A percentile compares a stretch with the other conserved stretches of the same genome.
These are phyloP conservation scores for Exophiala alcalophila DNA, from an alignment of 2,329 filamentous ascomycete species.

Conservation along the genomic window DNA sequence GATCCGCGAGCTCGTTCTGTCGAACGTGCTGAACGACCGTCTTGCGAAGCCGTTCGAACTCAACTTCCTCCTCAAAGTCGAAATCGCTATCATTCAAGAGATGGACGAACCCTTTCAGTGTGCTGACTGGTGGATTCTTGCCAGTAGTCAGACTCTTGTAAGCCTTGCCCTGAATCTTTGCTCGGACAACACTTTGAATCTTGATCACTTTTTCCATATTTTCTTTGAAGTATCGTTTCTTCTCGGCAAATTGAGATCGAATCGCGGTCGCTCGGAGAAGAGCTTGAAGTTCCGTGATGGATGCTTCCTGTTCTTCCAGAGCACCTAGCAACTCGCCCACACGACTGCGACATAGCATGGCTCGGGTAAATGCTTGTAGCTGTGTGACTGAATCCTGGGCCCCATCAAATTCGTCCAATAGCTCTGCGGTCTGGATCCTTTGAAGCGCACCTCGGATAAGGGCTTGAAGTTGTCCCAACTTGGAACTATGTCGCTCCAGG, in stretches of 20 bases:
- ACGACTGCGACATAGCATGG: slow-evolving; percentile 71
- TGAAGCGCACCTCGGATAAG: slow-evolving; percentile 42
- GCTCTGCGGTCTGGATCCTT: slow-evolving; percentile 41
- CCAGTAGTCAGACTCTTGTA: slow-evolving; percentile 96
- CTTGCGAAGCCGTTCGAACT: slow-evolving; percentile 92
- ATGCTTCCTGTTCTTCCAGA: slow-evolving; percentile 79
- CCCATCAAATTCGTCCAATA: slow-evolving; percentile 68
- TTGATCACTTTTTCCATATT: slow-evolving; percentile 99
- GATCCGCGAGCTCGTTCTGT: slow-evolving; percentile 94
- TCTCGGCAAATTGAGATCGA: slow-evolving; percentile 73
- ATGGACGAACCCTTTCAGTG: slow-evolving; percentile 97
- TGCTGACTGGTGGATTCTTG: slow-evolving; percentile 93
- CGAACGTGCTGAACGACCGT: slow-evolving; percentile 95
- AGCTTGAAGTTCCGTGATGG: slow-evolving; percentile 71
- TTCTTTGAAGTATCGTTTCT: slow-evolving; percentile 82
- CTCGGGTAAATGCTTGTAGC: slow-evolving; percentile 73
- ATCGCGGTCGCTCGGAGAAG: slow-evolving; percentile 70
- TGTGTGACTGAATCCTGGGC: slow-evolving; percentile 64
- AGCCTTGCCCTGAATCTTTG: slow-evolving; percentile 91
- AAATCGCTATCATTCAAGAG: slow-evolving; percentile 97
- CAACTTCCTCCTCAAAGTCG: slow-evolving; percentile 97
- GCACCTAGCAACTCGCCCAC: slow-evolving; percentile 72
- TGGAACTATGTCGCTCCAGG: slow-evolving; percentile 34
- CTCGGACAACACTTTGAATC: slow-evolving; percentile 93
- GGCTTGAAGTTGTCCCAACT: slow-evolving; percentile 40